phyloP scores from a whole-genome alignment of 2,329 filamentous ascomycete genomes.

The Leptographium flavum region DNA sequence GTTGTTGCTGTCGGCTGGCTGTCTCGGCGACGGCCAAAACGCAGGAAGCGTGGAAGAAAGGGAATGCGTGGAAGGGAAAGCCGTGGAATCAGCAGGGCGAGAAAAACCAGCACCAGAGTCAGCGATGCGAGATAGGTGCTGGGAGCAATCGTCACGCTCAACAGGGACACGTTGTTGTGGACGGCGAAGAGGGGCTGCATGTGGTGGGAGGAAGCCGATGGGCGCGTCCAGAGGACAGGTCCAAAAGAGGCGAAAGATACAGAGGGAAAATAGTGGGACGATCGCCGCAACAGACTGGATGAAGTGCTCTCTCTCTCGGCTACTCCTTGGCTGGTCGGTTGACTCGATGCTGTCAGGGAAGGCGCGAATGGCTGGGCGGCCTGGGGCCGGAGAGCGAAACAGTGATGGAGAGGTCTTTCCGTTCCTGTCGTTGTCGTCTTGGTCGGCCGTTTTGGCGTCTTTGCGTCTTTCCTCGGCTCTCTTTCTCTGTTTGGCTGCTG shows the following conservation, averaged over 20 bases:
- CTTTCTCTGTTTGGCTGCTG: neutral
- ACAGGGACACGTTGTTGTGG: slow-evolving; percentile 45
- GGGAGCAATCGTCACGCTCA: slow-evolving; percentile 44
- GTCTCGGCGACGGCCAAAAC: slow-evolving; percentile 12
- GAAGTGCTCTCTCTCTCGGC: no score
- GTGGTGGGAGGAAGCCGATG: slow-evolving; percentile 2
- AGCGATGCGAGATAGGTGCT: slow-evolving; percentile 41
- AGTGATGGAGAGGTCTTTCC: neutral
- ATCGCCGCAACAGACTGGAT: neutral
- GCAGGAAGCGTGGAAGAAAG: slow-evolving; percentile 10
- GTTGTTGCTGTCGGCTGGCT: neutral
- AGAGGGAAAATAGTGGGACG: neutral
- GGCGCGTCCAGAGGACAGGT: neutral
- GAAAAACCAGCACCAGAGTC: slow-evolving; percentile 33
- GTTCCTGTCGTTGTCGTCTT: no score
- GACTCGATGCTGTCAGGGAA: neutral
- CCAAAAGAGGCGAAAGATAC: neutral
- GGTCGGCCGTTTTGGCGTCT: no score
- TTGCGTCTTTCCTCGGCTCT: neutral
- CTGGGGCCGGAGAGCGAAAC: neutral
- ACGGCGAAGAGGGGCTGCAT: slow-evolving; percentile 47
- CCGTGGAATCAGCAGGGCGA: slow-evolving; percentile 31
- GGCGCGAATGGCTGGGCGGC: neutral
- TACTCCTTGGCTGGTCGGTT: neutral
- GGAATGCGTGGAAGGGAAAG: slow-evolving; percentile 20